phyloP scores from a whole-genome alignment of 164 flowering plant species.

The Vitis rupestris region DNA sequence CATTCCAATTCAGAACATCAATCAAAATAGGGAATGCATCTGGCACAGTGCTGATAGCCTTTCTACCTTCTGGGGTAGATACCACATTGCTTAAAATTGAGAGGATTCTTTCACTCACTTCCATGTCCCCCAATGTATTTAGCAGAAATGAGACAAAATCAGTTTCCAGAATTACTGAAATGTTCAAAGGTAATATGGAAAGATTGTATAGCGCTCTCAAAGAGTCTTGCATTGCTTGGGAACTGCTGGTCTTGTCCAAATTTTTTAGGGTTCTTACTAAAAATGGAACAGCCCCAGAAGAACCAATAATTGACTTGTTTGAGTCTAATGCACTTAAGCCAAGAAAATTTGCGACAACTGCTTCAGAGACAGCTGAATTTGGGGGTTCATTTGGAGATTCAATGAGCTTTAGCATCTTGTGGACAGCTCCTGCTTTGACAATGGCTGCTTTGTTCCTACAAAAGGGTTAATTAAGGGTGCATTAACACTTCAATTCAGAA shows the following conservation, averaged over 20 bases:
- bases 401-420: slow-evolving; percentile 76
- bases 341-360: slow-evolving; percentile 85
- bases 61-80: slow-evolving; percentile 69
- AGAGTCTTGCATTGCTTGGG: slow-evolving; percentile 71
- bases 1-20: slow-evolving; percentile 88
- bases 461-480: neutral
- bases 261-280: slow-evolving; percentile 47
- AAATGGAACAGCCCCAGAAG: slow-evolving; percentile 83
- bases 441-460: slow-evolving; percentile 95
- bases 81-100: slow-evolving; percentile 75
- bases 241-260: slow-evolving; percentile 17
- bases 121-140: slow-evolving; percentile 70
- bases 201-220: slow-evolving; percentile 85
- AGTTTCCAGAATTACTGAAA: slow-evolving; percentile 49
- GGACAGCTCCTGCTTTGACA: slow-evolving; percentile 89
- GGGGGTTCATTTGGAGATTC: slow-evolving; percentile 32
- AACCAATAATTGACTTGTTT: slow-evolving; percentile 77
- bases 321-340: slow-evolving; percentile 90
- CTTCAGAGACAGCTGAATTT: slow-evolving; percentile 55
- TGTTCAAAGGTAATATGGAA: slow-evolving; percentile 65
- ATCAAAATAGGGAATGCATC: slow-evolving; percentile 65
- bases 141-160: slow-evolving; percentile 52
- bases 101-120: slow-evolving; percentile 68
- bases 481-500: neutral
- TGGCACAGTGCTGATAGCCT: slow-evolving; percentile 41